These are phyloP conservation scores for Calonectria naviculata DNA, from an alignment of 2,329 filamentous ascomycete species.

Conservation along the genomic window DNA sequence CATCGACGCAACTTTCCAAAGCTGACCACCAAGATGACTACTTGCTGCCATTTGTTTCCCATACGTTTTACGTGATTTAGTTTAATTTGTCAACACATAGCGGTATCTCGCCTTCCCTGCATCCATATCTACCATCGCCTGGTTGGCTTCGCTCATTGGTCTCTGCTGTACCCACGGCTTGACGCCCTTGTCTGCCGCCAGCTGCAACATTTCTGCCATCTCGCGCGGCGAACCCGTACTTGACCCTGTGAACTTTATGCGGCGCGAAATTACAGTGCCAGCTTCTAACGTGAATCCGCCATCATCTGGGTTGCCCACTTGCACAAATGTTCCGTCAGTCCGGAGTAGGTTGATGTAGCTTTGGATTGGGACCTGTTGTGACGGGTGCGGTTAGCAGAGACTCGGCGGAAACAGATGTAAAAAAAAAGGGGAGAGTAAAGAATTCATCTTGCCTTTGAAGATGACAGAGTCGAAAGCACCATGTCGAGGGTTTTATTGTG, in stretches of 20 bases:
- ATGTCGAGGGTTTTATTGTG: conserved; percentile 65
- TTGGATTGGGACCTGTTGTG: conserved; percentile 64
- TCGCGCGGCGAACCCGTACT: conserved; percentile 63
- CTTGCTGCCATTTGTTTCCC: too few species aligned
- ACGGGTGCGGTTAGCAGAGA: too few species aligned
- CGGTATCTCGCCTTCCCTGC: conserved; percentile 60
- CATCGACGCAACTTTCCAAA: neutral
- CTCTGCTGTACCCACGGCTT: conserved; percentile 67
- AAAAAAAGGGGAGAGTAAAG: too few species aligned
- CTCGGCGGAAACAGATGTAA: too few species aligned
- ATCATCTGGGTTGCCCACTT: conserved; percentile 62
- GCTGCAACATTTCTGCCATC: conserved; percentile 68
- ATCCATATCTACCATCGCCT: conserved; percentile 65
- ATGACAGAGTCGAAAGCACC: conserved; percentile 68
- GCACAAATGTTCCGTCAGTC: conserved; percentile 70
- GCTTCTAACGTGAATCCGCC: conserved; percentile 45
- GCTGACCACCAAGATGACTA: too few species aligned
- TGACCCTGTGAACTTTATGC: conserved; percentile 59
- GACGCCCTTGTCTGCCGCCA: conserved; percentile 66
- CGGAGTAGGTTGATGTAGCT: conserved; percentile 71
- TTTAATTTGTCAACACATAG: conserved; percentile 53
- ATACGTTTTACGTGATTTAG: neutral
- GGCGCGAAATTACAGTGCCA: conserved; percentile 67
- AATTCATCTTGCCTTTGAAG: conserved; percentile 13
- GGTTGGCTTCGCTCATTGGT: conserved; percentile 66